Base-by-base conservation (phyloP, 768 basidiomycete genomes). In the Neoboletus brunneissimus region DNA sequence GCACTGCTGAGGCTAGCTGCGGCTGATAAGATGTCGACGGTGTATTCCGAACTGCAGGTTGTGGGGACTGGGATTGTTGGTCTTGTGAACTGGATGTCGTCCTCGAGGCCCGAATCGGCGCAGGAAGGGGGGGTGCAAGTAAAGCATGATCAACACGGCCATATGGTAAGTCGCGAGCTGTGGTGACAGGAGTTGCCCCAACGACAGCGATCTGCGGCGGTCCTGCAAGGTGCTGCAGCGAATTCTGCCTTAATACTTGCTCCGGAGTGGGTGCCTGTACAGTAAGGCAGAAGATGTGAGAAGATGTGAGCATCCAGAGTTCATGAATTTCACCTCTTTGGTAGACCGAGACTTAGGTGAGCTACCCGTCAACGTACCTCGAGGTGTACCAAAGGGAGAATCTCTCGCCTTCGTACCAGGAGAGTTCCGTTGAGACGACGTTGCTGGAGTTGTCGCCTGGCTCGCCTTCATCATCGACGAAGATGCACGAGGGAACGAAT, bases 151-250 rank as follows among this genome's bases (percentile, higher is more conserved):
- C 60, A 37, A 72, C 53, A 35, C 52, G 61, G 37, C 48, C 47
- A 9, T 63, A 58, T 11, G 70, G 70, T n/a, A 72, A 51, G 10
- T 73, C 63, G 22, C 54, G 57, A 25, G 48, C 22, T 16, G 52
- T 37, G 15, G 61, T 41, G 20, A 63, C 22, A 5, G 70, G 70
- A 22, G 70, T 73, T 47, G 70, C 67, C 27, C 64, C 67, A 12
- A 72, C 66, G 20, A 72, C 60, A 25, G 70, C 62, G 18, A 72
- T 72, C 48, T 73, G 70, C 4, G 70, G 70, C 25, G 60, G 65
- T 37, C 50, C 63, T 48, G 52, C 27, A 48, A 60, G 51, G 16
- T 62, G 50, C 16, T 41, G 50, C 22, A 38, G 58, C 46, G 60
- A 27, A 55, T 51, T 61, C 37, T 56, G 60, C 48, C 37, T 54